These are phyloP conservation scores for Hyphopichia fennica DNA, from an alignment of 1,139 yeast species.

Conservation along the genomic window DNA sequence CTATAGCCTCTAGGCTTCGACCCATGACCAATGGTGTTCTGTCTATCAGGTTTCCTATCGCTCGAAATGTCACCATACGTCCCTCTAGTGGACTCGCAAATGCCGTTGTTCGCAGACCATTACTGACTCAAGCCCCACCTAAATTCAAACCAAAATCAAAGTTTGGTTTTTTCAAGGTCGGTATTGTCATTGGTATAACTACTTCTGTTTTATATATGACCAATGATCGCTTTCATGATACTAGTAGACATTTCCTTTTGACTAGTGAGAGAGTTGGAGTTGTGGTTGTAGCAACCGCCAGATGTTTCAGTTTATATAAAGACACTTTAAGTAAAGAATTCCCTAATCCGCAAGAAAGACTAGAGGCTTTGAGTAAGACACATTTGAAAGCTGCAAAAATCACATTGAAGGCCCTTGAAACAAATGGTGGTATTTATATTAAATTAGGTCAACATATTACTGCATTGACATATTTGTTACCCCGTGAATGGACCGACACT, in stretches of 20 bases:
- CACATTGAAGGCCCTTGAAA: constrained; percentile 75
- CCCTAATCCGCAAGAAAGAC: constrained; percentile 48
- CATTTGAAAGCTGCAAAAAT: constrained; percentile 78
- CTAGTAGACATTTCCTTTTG: constrained; percentile 29
- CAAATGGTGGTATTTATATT: constrained; percentile 89
- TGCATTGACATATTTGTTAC: constrained; percentile 87
- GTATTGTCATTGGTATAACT: constrained; percentile 30
- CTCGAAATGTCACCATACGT: not conserved
- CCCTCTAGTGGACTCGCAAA: not conserved
- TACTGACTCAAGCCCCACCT: not conserved
- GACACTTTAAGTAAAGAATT: constrained; percentile 51
- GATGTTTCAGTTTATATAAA: constrained; percentile 67
- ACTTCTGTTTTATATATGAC: constrained; percentile 32
- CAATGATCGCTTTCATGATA: constrained; percentile 26
- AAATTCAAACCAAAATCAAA: constrained; percentile 5
- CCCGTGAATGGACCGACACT: constrained; percentile 92
- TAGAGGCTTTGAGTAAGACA: constrained; percentile 51
- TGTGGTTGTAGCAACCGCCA: constrained; percentile 60
- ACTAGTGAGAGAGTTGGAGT: constrained; percentile 60
- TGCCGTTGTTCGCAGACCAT: not conserved
- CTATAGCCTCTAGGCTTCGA: not conserved
- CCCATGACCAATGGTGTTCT: not conserved
- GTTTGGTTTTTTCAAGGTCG: constrained; percentile 23
- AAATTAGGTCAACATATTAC: constrained; percentile 93
- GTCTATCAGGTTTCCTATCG: not conserved